Evolutionary conservation across 1,139 yeast genomes (phyloP).

Genomic region (Hanseniaspora sp.): DNA sequence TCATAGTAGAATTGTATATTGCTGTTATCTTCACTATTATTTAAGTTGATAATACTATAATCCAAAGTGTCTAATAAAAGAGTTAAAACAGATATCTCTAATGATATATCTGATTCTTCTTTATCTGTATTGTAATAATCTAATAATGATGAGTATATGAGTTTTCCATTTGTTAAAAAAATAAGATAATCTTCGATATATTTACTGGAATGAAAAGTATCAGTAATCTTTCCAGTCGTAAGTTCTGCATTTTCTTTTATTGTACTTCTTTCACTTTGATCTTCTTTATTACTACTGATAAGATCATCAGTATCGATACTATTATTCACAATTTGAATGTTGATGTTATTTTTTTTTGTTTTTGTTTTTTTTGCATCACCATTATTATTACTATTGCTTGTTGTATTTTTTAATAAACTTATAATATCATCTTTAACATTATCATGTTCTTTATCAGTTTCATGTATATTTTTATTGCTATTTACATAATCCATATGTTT

Average conservation of each 20-base stretch:
- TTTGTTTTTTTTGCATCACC: neutral
- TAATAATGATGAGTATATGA: constrained; percentile 1
- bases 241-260: too few species aligned
- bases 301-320: neutral
- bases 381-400: neutral
- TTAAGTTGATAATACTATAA: neutral
- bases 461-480: neutral
- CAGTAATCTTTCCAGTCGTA: too few species aligned
- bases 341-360: neutral
- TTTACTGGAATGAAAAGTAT: too few species aligned
- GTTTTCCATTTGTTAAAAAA: constrained; percentile 9
- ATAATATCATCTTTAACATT: constrained; percentile 3
- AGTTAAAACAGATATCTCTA: constrained; percentile 8
- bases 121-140: neutral
- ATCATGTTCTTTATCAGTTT: neutral
- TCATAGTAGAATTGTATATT: constrained; percentile 2
- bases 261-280: too few species aligned
- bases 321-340: neutral
- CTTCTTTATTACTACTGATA: neutral
- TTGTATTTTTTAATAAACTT: neutral
- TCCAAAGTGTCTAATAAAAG: constrained; percentile 4
- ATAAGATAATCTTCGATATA: neutral
- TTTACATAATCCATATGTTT: constrained; percentile 7
- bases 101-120: neutral
- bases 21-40: neutral